These are phyloP conservation scores for Penicillium diatomitis DNA, from an alignment of 495 filamentous ascomycete genomes.

Conservation along the genomic window DNA sequence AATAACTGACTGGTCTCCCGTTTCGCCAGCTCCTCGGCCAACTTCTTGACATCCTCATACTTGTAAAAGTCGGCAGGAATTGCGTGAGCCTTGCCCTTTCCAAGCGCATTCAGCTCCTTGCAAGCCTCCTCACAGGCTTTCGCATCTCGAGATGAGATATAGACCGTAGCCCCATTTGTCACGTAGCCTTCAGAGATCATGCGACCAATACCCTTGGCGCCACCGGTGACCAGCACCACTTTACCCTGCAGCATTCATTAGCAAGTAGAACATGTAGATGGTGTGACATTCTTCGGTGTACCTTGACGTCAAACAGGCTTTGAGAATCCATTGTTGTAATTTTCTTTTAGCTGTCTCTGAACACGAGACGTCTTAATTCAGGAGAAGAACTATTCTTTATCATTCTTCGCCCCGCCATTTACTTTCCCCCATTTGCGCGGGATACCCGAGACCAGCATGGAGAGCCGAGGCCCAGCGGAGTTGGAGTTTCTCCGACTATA, in stretches of 20 bases:
- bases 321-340: conserved; percentile 41
- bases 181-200: conserved; percentile 79
- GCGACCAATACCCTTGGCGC: conserved; percentile 61
- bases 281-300: conserved; percentile 11
- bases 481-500: conserved; percentile 1
- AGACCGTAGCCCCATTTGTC: conserved; percentile 71
- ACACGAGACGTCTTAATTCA: background rate
- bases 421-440: conserved; percentile 1
- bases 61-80: conserved; percentile 68
- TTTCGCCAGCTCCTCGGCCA: conserved; percentile 54
- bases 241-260: conserved; percentile 47
- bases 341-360: background rate
- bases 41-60: conserved; percentile 55
- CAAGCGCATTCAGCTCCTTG: conserved; percentile 51
- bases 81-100: conserved; percentile 52
- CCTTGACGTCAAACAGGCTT: conserved; percentile 51
- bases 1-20: conserved; percentile 48
- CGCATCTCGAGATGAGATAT: conserved; percentile 68
- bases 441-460: conserved; percentile 18
- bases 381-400: conserved; percentile 3
- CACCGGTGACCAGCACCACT: conserved; percentile 67
- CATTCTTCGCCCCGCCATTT: conserved; percentile 5
- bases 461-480: conserved; percentile 15
- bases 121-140: conserved; percentile 50
- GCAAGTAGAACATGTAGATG: background rate